phyloP scores from a whole-genome alignment of 2,329 filamentous ascomycete genomes.

The Aureobasidium sp. region DNA sequence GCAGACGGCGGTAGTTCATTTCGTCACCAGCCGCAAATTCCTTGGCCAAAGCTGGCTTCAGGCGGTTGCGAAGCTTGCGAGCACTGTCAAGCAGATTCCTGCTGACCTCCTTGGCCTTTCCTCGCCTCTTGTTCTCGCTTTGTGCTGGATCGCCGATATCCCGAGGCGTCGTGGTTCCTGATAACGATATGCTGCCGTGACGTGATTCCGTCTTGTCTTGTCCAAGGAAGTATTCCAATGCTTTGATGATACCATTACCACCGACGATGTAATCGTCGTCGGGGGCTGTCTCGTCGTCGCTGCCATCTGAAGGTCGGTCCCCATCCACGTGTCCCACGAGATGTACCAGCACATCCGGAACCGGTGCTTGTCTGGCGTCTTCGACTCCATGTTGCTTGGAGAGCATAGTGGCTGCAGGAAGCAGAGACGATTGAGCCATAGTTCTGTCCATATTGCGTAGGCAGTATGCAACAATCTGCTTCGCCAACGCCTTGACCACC shows the following conservation, averaged over 20 bases:
- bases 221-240: conserved; percentile 79
- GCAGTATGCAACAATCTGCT: conserved; percentile 91
- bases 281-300: conserved; percentile 61
- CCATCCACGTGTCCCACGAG: conserved; percentile 65
- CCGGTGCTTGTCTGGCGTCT: conserved; percentile 46
- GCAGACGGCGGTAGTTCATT: conserved; percentile 69
- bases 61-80: conserved; percentile 72
- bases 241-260: conserved; percentile 90
- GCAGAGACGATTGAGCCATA: conserved; percentile 50
- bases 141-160: conserved; percentile 30
- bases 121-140: conserved; percentile 26
- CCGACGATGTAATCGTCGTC: conserved; percentile 95
- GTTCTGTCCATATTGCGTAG: conserved; percentile 83
- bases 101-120: conserved; percentile 83
- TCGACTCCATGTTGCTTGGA: conserved; percentile 36
- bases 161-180: conserved; percentile 44
- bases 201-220: conserved; percentile 58
- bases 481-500: conserved; percentile 82
- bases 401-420: conserved; percentile 36
- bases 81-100: conserved; percentile 82
- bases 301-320: conserved; percentile 38
- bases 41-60: conserved; percentile 75
- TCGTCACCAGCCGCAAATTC: conserved; percentile 65
- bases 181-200: conserved; percentile 34
- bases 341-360: conserved; percentile 79